Conservation (phyloP, 805 yeast species). For the Saccharomycopsis lassenensis region DNA sequence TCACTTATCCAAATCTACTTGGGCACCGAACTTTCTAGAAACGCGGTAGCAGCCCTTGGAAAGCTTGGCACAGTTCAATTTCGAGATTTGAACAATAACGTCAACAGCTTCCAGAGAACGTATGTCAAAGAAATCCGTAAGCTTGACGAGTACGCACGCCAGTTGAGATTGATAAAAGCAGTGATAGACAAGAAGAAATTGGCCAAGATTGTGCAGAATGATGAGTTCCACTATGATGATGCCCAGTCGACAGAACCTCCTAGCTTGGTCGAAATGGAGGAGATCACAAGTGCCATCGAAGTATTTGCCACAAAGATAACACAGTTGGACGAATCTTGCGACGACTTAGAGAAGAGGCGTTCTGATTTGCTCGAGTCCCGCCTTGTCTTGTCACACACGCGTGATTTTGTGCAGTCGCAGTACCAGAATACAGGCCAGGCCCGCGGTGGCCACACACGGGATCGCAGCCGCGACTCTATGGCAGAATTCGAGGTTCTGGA, state of each 20-base stretch:
- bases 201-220: constrained; percentile 24
- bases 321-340: constrained; percentile 61
- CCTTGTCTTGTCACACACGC: constrained; percentile 42
- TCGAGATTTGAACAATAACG: constrained; percentile 73
- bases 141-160: constrained; percentile 83
- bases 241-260: no score
- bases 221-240: constrained; percentile 27
- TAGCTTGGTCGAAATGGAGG: constrained; percentile 59
- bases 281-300: constrained; percentile 48
- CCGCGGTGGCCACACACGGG: no score
- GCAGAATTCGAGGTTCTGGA: no score
- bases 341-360: constrained; percentile 50
- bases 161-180: constrained; percentile 44
- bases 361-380: constrained; percentile 62
- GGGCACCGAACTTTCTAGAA: constrained; percentile 83
- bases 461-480: no score
- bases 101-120: constrained; percentile 78
- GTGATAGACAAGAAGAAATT: constrained; percentile 42
- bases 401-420: no score
- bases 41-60: constrained; percentile 77
- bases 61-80: constrained; percentile 80
- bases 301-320: constrained; percentile 62
- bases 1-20: constrained; percentile 83
- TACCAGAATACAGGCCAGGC: no score
- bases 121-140: constrained; percentile 81